Percentiles rank a stretch among this genome's conserved stretches.
phyloP scores from a whole-genome alignment of 202 grass and related monocot genomes.

The Schoenoplectus tabernaemontani region DNA sequence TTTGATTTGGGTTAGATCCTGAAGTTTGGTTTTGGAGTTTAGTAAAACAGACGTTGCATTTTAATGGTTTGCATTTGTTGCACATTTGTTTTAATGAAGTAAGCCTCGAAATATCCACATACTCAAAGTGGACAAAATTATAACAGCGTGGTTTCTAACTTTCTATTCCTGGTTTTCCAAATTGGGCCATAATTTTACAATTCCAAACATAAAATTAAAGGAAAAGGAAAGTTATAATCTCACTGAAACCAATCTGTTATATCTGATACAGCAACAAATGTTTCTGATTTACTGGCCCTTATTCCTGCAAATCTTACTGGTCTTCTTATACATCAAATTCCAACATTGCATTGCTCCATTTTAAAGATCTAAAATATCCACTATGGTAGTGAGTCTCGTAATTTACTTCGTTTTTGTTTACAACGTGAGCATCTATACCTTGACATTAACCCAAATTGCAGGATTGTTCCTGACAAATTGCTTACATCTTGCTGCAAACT shows the following conservation, averaged over 20 bases:
- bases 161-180: background rate
- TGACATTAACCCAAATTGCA: background rate
- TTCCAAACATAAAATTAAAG: background rate
- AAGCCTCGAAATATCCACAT: background rate
- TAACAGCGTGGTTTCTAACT: too few relatives aligned
- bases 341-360: background rate
- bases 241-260: background rate
- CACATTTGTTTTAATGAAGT: background rate
- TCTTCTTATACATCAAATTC: background rate
- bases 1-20: background rate
- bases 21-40: too few relatives aligned
- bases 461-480: slow-evolving; percentile 10
- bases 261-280: background rate
- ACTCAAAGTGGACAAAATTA: background rate
- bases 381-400: background rate
- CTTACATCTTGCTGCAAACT: slow-evolving; percentile 15
- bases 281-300: too few relatives aligned
- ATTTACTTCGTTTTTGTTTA: background rate
- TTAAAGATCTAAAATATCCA: background rate
- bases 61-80: too few relatives aligned
- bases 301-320: too few relatives aligned
- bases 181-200: too few relatives aligned
- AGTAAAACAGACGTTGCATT: too few relatives aligned
- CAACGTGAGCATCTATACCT: background rate
- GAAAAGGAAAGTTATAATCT: background rate